A percentile compares a stretch with the other conserved stretches of the same genome.
Conservation (phyloP, 78 protist genomes). For the Chrysochromulina parva region DNA sequence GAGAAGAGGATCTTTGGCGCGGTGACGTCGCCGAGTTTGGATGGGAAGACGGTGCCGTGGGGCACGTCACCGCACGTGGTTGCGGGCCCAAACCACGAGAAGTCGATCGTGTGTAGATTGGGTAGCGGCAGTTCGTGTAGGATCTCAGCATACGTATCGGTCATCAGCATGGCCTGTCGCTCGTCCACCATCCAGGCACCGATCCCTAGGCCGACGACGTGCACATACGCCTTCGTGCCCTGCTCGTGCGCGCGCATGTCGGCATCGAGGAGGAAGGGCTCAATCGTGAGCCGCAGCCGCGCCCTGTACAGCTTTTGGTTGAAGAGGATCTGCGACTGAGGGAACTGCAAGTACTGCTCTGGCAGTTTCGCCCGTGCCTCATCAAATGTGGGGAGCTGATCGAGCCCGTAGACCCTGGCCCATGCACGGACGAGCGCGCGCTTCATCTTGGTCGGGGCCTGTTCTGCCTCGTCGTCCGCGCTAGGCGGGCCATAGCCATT, state of each 20-base stretch:
- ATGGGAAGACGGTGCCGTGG: too few species aligned
- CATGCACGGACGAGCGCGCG: too few species aligned
- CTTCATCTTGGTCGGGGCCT: too few species aligned
- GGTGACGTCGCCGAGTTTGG: neutral
- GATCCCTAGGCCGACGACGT: neutral
- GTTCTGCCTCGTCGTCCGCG: too few species aligned
- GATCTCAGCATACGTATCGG: neutral
- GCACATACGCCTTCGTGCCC: neutral
- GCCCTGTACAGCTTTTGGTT: neutral
- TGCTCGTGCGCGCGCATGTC: neutral
- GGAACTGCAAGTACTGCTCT: too few species aligned
- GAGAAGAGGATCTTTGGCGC: neutral
- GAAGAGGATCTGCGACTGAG: too few species aligned
- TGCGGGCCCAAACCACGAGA: neutral
- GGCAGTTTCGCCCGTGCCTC: too few species aligned
- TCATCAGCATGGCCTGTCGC: neutral
- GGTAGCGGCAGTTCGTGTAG: neutral
- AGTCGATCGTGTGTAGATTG: neutral
- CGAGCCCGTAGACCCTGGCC: too few species aligned
- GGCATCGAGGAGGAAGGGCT: constrained; percentile 16
- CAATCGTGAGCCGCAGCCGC: constrained; percentile 18
- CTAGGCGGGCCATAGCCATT: too few species aligned
- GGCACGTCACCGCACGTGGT: neutral
- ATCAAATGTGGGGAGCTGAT: too few species aligned
- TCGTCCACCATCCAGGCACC: neutral